A percentile compares a stretch with the other conserved stretches of the same genome.
phyloP scores from a whole-genome alignment of 352 stramenopile species.

The Phytophthora ohioensis region DNA sequence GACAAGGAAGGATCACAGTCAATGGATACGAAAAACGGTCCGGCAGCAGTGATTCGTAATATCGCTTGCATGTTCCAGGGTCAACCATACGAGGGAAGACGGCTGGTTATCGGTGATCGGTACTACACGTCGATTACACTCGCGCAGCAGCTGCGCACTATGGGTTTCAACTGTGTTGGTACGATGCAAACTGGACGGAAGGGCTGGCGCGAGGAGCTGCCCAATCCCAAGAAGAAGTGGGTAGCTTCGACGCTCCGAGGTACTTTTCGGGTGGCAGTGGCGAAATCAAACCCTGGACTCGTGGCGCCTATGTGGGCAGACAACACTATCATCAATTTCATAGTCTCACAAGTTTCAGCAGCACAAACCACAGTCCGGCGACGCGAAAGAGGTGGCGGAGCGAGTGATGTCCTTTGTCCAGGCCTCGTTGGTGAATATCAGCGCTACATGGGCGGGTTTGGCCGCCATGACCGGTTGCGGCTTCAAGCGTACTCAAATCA shows the following conservation, averaged over 20 bases:
- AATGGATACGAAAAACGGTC: not conserved
- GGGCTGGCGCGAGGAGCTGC: too few relatives aligned
- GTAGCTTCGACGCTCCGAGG: too few relatives aligned
- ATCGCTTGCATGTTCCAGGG: not conserved
- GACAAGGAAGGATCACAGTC: not conserved
- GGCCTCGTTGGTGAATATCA: constrained; percentile 9
- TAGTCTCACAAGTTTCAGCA: not conserved
- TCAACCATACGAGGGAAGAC: not conserved
- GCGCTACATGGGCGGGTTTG: constrained; percentile 3
- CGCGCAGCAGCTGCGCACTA: too few relatives aligned
- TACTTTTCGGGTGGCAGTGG: too few relatives aligned
- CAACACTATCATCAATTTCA: constrained; percentile 4
- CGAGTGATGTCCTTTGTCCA: not conserved
- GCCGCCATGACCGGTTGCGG: constrained; percentile 10
- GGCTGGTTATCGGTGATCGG: not conserved
- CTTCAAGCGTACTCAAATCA: constrained; percentile 27
- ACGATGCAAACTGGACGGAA: too few relatives aligned
- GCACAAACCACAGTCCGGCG: not conserved
- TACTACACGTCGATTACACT: too few relatives aligned
- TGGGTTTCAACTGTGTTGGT: too few relatives aligned
- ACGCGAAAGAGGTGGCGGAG: not conserved
- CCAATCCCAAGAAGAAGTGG: too few relatives aligned
- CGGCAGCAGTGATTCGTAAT: not conserved
- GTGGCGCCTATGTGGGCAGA: not conserved
- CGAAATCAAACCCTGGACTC: too few relatives aligned